Evolutionary conservation across 805 yeast species (phyloP).

Genomic region (Teunomyces atbi): DNA sequence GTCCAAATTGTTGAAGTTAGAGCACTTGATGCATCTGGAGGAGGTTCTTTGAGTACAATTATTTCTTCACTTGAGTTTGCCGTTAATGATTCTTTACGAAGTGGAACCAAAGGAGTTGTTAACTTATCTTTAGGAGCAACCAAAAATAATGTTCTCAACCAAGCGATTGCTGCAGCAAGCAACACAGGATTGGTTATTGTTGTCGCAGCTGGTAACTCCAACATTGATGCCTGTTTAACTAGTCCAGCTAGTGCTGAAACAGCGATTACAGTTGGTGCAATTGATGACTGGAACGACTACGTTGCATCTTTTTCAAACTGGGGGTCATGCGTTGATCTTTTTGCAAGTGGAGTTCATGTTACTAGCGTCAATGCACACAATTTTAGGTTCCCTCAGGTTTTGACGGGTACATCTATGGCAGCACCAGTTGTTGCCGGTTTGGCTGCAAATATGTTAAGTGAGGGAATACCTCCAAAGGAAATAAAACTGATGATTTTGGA

Average conservation of each 20-base stretch:
- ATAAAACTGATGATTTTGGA: constrained; percentile 44
- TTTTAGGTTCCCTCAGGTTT: constrained; percentile 21
- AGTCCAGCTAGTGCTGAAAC: constrained; percentile 79
- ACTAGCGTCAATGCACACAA: constrained; percentile 48
- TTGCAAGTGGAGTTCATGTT: constrained; percentile 77
- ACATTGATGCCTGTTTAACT: constrained; percentile 73
- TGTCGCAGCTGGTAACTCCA: constrained; percentile 86
- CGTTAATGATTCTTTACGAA: constrained; percentile 50
- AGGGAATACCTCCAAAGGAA: constrained; percentile 45
- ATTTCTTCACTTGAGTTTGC: constrained; percentile 67
- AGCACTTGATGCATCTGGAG: constrained; percentile 65
- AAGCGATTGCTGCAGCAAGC: constrained; percentile 73
- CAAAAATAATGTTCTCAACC: constrained; percentile 62
- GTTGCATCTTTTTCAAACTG: constrained; percentile 84
- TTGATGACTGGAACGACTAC: constrained; percentile 68
- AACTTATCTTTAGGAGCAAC: constrained; percentile 81
- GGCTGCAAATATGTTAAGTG: constrained; percentile 52
- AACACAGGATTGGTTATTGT: constrained; percentile 69
- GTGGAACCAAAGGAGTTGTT: constrained; percentile 53
- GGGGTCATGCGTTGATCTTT: constrained; percentile 88
- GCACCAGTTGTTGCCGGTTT: constrained; percentile 73
- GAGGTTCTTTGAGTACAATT: constrained; percentile 66
- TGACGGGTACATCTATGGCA: constrained; percentile 83
- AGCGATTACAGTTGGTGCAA: constrained; percentile 85
- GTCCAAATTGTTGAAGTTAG: constrained; percentile 67